A percentile compares a stretch with the other conserved stretches of the same genome.
phyloP scores from a whole-genome alignment of 2,329 filamentous ascomycete species.

The Zymoseptoria crescenta region DNA sequence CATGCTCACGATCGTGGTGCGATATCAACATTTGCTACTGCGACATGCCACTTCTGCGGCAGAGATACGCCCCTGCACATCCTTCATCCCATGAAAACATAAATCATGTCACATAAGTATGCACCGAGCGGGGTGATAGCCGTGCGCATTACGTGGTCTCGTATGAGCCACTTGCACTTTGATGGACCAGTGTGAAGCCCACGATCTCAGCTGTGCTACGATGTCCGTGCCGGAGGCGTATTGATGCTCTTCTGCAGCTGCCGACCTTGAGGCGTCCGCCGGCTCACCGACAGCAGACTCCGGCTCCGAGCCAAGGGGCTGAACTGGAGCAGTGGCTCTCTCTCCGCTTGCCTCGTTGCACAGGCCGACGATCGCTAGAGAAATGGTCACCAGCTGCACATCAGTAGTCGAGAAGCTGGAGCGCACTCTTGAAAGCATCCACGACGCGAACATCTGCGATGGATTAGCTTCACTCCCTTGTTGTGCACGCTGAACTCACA shows the following conservation, averaged over 20 bases:
- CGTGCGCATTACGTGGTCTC: constrained; percentile 3
- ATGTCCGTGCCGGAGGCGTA: neutral
- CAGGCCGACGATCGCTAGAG: constrained; percentile 14
- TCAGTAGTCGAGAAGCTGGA: constrained; percentile 34
- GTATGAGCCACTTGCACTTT: constrained; percentile 1
- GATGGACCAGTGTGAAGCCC: neutral
- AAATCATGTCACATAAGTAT: constrained; percentile 22
- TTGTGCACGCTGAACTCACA: constrained; percentile 48
- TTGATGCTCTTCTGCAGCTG: neutral
- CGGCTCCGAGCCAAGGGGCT: constrained; percentile 1
- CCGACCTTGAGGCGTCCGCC: neutral
- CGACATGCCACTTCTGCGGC: too few species aligned
- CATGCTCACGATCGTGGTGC: too few species aligned
- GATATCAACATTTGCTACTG: too few species aligned
- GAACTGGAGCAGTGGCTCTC: constrained; percentile 8
- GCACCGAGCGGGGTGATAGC: constrained; percentile 15
- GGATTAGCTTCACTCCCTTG: neutral
- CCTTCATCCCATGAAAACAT: neutral
- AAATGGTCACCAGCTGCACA: constrained; percentile 14
- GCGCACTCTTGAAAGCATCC: constrained; percentile 43
- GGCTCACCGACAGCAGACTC: neutral
- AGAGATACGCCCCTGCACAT: too few species aligned
- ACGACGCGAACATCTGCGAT: constrained; percentile 39
- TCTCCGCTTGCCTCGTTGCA: constrained; percentile 16
- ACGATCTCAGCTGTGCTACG: neutral